A percentile compares a stretch with the other conserved stretches of the same genome.
These are phyloP conservation scores for Erythrobasidium hasegawianum DNA, from an alignment of 1,284 basidiomycete genomes.

Conservation along the genomic window DNA sequence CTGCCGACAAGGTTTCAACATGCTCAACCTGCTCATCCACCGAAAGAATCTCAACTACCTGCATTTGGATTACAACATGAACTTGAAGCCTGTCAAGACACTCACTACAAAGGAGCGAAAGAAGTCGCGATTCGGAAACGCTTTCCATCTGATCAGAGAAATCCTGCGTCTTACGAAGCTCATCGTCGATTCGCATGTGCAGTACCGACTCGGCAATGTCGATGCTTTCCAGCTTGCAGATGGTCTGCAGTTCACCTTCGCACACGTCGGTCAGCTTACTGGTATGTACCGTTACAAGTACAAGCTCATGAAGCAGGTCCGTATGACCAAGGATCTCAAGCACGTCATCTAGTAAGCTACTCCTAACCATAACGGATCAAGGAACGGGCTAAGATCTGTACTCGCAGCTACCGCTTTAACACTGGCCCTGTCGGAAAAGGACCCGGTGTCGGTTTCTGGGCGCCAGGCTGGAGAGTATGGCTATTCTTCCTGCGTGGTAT, in stretches of 20 bases:
- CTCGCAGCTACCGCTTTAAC: slow-evolving; percentile 79
- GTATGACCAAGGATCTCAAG: slow-evolving; percentile 99
- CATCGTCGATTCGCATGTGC: slow-evolving; percentile 97
- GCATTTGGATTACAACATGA: slow-evolving; percentile 55
- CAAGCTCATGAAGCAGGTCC: slow-evolving; percentile 94
- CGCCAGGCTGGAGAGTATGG: slow-evolving; percentile 99
- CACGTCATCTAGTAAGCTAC: slow-evolving; percentile 64
- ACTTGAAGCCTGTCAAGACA: slow-evolving; percentile 79
- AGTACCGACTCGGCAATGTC: slow-evolving; percentile 96
- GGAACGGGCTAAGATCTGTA: slow-evolving; percentile 29
- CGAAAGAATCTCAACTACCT: slow-evolving; percentile 90
- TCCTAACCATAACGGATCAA: too few species aligned
- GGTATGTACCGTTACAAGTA: slow-evolving; percentile 99
- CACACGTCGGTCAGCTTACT: slow-evolving; percentile 93
- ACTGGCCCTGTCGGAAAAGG: slow-evolving; percentile 99
- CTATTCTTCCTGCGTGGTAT: slow-evolving; percentile 99
- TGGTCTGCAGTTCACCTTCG: slow-evolving; percentile 96
- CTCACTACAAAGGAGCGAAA: slow-evolving; percentile 99
- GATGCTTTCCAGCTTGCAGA: slow-evolving; percentile 99
- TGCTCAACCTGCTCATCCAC: slow-evolving; percentile 97
- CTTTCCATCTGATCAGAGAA: slow-evolving; percentile 95
- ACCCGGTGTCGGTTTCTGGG: slow-evolving; percentile 99
- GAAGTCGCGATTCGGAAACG: slow-evolving; percentile 99
- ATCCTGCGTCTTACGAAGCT: slow-evolving; percentile 96
- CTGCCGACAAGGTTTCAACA: slow-evolving; percentile 97